Base-by-base conservation (phyloP, 805 yeast genomes). In the Naumovozyma castellii region DNA sequence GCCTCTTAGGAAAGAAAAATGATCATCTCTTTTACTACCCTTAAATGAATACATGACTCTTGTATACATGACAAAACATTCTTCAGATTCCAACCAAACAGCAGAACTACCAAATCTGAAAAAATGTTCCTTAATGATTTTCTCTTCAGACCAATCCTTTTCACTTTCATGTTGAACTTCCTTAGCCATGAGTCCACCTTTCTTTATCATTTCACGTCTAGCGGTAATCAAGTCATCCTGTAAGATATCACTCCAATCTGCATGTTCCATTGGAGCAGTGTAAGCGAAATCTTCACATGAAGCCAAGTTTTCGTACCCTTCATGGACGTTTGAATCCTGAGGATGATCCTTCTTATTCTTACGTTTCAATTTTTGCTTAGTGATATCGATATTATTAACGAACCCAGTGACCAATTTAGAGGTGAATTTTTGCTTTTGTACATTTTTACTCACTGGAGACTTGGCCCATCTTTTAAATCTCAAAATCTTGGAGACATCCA, bases 21-120 rank as follows among this genome's bases (percentile, higher is more conserved):
- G 34, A n/a, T 36, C 34, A 2, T 29, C 3, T 18, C n/a, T n/a
- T 20, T 20, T 39, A n/a, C 2, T 15, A 19, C 37, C 34, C 13
- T 5, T 8, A 17, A 10, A 4, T 3, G 34, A 33, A 34, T 38
- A 34, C n/a, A 38, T 33, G 3, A 36, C 17, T 18, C 36, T 32
- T 9, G 36, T 25, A 13, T 67, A 67, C 61, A 69, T 60, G 45
- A 68, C 53, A 53, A 72, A 75, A 9, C 68, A 64, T 16, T 71
- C 69, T 43, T 70, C 69, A 35, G 67, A 67, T 28, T 65, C 68
- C 20, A 40, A 18, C 42, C 42, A 40, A 3, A 35, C 36, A 20
- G 34, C 29, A 15, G 42, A 31, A 5, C 22, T 14, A 40, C 42
- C 42, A 18, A 35, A 31, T 27, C 25, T 36, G 14, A 19, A 27